A percentile compares a stretch with the other conserved stretches of the same genome.
These are phyloP conservation scores for Pseudoscleropodium purum DNA, from an alignment of 225 moss, liverwort and hornwort species.

Conservation along the genomic window DNA sequence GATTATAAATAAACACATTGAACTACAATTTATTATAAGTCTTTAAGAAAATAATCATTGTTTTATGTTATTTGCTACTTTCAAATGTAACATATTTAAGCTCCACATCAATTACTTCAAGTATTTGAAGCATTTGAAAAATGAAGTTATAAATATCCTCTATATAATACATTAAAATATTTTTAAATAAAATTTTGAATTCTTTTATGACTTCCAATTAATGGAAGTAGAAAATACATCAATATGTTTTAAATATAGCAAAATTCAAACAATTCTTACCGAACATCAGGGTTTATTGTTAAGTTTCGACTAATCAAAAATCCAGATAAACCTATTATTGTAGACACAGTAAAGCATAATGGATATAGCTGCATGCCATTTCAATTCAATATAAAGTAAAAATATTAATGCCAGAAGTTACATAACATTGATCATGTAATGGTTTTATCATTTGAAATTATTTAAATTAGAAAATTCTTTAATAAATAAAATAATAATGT, in stretches of 20 bases:
- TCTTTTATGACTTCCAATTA: not conserved
- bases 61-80: not conserved
- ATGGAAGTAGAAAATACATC: not conserved
- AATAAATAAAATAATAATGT: not conserved
- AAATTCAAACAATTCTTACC: not conserved
- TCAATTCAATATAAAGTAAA: not conserved
- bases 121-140: not conserved
- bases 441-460: not conserved
- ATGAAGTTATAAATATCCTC: not conserved
- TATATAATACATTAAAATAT: not conserved
- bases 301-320: slow-evolving; percentile 9
- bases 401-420: not conserved
- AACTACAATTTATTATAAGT: not conserved
- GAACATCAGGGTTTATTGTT: slow-evolving; percentile 8
- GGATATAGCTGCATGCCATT: slow-evolving; percentile 1
- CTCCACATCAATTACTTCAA: not conserved
- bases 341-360: not conserved
- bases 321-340: not conserved
- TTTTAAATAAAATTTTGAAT: not conserved
- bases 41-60: not conserved
- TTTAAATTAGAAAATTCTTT: no score
- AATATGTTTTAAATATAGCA: not conserved
- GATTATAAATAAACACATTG: not conserved
- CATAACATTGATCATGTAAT: not conserved
- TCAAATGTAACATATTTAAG: not conserved